These are phyloP conservation scores for Penicillium dipodomyicola DNA, from an alignment of 495 filamentous ascomycete genomes.

Conservation along the genomic window DNA sequence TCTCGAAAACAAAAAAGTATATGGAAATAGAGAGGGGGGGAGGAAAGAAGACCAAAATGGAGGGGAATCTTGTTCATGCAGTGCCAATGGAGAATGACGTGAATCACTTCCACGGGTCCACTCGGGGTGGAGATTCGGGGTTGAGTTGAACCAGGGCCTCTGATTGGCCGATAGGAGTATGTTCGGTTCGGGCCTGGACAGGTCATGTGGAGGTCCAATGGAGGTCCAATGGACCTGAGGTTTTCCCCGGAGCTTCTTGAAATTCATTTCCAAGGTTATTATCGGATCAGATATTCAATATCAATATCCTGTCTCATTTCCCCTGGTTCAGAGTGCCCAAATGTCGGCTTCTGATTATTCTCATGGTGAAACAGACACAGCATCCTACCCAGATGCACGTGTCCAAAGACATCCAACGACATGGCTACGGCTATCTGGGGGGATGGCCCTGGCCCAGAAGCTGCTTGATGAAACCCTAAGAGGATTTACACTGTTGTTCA, in stretches of 20 bases:
- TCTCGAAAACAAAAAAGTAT: slow-evolving; percentile 7
- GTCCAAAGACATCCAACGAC: too few relatives aligned
- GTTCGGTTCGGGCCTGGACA: slow-evolving; percentile 6
- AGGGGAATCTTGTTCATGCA: slow-evolving; percentile 1
- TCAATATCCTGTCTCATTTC: too few relatives aligned
- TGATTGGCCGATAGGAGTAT: not conserved
- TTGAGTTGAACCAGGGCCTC: too few relatives aligned
- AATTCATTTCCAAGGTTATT: too few relatives aligned
- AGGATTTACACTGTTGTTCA: not conserved
- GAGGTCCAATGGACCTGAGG: not conserved
- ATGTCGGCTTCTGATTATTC: too few relatives aligned
- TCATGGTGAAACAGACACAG: too few relatives aligned
- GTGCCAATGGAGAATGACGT: slow-evolving; percentile 8
- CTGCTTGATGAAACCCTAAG: not conserved
- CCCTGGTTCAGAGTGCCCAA: too few relatives aligned
- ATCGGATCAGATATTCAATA: too few relatives aligned
- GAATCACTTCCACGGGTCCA: not conserved
- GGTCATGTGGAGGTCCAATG: too few relatives aligned
- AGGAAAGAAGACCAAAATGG: not conserved
- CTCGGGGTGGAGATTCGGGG: not conserved
- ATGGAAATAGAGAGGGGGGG: not conserved
- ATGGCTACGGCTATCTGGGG: too few relatives aligned
- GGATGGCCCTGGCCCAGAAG: not conserved
- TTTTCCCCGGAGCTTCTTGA: too few relatives aligned
- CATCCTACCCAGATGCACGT: too few relatives aligned